Evolutionary conservation across 2,329 filamentous ascomycete species (phyloP), one percentile per base, ranked within the genome.

Genomic region (Calonectria pseudoturangicola): DNA sequence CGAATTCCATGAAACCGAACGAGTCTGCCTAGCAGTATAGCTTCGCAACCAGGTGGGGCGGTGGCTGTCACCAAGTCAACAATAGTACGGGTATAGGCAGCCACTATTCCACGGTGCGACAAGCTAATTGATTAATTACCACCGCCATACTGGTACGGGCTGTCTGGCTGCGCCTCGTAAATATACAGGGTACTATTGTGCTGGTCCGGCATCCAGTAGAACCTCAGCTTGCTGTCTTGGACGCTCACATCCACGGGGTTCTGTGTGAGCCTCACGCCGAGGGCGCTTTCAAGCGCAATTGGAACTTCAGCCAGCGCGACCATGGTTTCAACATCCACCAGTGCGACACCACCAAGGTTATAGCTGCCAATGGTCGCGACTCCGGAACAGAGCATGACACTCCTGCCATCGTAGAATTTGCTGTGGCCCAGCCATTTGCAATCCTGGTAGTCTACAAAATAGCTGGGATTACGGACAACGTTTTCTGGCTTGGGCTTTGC

Each of bases 361-460:
- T 82, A 80, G 5, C 72, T 79, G 15, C 79, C 80, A 15, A 87
- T 70, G 4, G 80, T 83, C 5, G 86, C 83, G 9, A 88, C 84
- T 1, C 87, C 87, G 0, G 85, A 85, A 73, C 87, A 88, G 16
- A 89, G 81, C 86, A 88, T 88, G 12, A 88, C 79, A 16, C 84
- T 81, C 45, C 82, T 81, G n/a, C 72, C 77, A n/a, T 74, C 74
- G 60, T 86, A 86, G 7, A 79, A 72, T 12, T 76, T 72, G 16
- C 83, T 82, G 74, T 83, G 84, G 4, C 87, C 87, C 0, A 89
- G 80, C 78, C 85, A 88, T 75, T 89, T 89, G 81, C 87, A 89
- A 81, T 89, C 87, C 77, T 89, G 87, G 75, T 88, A 88, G 72
- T 88, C 87, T 68, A 86, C 77, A 77, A 84, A 88, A 75, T 86